Evolutionary conservation across 768 basidiomycete genomes (phyloP).

Genomic region (Melanogaster broomeanus): DNA sequence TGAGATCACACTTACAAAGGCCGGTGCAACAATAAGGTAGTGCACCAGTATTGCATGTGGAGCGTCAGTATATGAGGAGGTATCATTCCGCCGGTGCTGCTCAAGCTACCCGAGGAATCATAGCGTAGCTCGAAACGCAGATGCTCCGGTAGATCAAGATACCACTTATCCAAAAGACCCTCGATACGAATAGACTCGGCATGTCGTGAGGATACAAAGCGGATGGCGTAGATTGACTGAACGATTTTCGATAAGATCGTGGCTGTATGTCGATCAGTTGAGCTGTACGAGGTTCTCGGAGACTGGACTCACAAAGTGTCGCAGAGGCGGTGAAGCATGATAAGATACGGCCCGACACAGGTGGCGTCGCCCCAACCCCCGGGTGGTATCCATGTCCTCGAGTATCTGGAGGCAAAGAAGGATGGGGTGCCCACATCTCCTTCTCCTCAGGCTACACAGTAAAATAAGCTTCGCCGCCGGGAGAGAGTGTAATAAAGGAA

Average conservation of each 20-base stretch:
- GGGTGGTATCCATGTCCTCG: slow-evolving; percentile 32
- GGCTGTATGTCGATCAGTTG: slow-evolving; percentile 42
- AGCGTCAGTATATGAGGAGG: slow-evolving; percentile 69
- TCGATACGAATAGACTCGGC: slow-evolving; percentile 60
- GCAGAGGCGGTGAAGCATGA: slow-evolving; percentile 83
- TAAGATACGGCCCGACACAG: slow-evolving; percentile 51
- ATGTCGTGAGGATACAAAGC: slow-evolving; percentile 55
- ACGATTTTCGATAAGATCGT: slow-evolving; percentile 68
- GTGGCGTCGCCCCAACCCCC: slow-evolving; percentile 12
- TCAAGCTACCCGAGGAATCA: slow-evolving; percentile 34
- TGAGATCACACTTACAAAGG: slow-evolving; percentile 61
- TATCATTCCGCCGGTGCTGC: slow-evolving; percentile 22
- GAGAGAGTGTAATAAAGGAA: slow-evolving; percentile 8
- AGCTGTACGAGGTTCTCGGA: not conserved
- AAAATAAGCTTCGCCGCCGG: not conserved
- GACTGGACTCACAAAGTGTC: slow-evolving; percentile 54
- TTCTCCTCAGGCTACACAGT: slow-evolving; percentile 58
- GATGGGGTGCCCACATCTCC: slow-evolving; percentile 52
- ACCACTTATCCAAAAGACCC: slow-evolving; percentile 71
- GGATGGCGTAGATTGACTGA: slow-evolving; percentile 70
- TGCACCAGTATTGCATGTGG: slow-evolving; percentile 88
- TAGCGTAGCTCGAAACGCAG: slow-evolving; percentile 60
- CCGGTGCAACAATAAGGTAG: slow-evolving; percentile 70
- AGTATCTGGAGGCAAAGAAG: slow-evolving; percentile 32
- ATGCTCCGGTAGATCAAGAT: slow-evolving; percentile 67